A percentile compares a stretch with the other conserved stretches of the same genome.
These are phyloP conservation scores for Ramaria sp. DNA, from an alignment of 768 basidiomycete species.

Conservation along the genomic window DNA sequence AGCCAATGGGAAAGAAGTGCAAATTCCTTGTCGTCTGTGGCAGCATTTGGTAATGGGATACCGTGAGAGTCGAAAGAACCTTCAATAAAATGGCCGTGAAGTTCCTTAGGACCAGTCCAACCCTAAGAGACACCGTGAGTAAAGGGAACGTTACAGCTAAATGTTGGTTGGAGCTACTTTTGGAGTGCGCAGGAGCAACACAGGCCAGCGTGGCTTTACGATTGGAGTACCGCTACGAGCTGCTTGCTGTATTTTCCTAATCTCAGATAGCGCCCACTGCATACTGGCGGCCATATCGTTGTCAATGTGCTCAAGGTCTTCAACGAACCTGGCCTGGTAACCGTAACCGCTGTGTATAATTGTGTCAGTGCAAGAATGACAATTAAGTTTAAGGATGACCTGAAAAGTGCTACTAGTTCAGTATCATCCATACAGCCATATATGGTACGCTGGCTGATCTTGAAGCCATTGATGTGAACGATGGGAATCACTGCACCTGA, in stretches of 20 bases:
- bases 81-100: constrained; percentile 65
- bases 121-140: constrained; percentile 24
- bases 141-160: background rate
- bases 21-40: constrained; percentile 54
- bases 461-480: constrained; percentile 79
- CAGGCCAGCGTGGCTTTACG: constrained; percentile 85
- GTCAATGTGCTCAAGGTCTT: constrained; percentile 55
- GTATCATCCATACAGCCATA: constrained; percentile 87
- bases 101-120: constrained; percentile 53
- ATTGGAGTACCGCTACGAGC: constrained; percentile 70
- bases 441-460: constrained; percentile 85
- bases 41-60: constrained; percentile 71
- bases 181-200: constrained; percentile 76
- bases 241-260: constrained; percentile 65
- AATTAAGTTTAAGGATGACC: constrained; percentile 28
- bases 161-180: constrained; percentile 35
- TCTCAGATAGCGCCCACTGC: constrained; percentile 70
- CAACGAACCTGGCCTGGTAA: constrained; percentile 81
- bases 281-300: constrained; percentile 71
- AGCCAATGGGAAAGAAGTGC: constrained; percentile 61
- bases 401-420: constrained; percentile 66
- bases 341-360: constrained; percentile 51
- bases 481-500: constrained; percentile 89
- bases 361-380: constrained; percentile 3
- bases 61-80: constrained; percentile 83